Percentiles rank a stretch among this genome's conserved stretches.
phyloP scores from a whole-genome alignment of 208 protist genomes.

The Trypanosoma mega region DNA sequence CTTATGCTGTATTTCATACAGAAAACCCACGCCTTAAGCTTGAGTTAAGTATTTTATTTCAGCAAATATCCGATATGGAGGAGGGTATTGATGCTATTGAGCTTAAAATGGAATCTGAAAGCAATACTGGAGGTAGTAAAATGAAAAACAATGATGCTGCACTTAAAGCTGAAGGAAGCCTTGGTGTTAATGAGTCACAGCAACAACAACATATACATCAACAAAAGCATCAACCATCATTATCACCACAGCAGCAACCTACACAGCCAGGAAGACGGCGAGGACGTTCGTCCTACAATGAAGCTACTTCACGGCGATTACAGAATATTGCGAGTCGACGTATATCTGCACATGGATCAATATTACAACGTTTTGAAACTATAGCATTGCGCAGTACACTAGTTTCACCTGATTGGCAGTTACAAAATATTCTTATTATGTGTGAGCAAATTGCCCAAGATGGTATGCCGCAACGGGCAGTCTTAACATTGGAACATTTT shows the following conservation, averaged over 20 bases:
- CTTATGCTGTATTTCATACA: constrained; percentile 74
- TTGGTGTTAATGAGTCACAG: background rate
- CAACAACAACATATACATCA: background rate
- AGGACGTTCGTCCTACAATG: constrained; percentile 34
- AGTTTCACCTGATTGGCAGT: constrained; percentile 69
- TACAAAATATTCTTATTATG: constrained; percentile 69
- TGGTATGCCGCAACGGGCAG: constrained; percentile 66
- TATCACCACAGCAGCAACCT: constrained; percentile 3
- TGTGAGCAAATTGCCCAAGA: constrained; percentile 67
- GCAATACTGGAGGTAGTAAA: background rate
- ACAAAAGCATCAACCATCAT: constrained; percentile 7
- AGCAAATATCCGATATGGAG: constrained; percentile 82
- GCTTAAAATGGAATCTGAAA: constrained; percentile 20
- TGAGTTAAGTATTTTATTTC: constrained; percentile 75
- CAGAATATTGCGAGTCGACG: constrained; percentile 69
- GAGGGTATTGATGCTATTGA: constrained; percentile 82
- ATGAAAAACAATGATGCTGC: constrained; percentile 21
- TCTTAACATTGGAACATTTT: constrained; percentile 56
- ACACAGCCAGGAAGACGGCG: constrained; percentile 18
- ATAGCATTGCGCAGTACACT: constrained; percentile 75
- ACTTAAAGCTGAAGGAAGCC: background rate
- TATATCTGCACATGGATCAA: constrained; percentile 49
- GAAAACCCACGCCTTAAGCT: constrained; percentile 68
- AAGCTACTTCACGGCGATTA: constrained; percentile 57
- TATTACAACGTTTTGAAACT: constrained; percentile 69